Evolutionary conservation across 2,329 filamentous ascomycete species (phyloP).

Genomic region (Pochonia chlamydosporia): DNA sequence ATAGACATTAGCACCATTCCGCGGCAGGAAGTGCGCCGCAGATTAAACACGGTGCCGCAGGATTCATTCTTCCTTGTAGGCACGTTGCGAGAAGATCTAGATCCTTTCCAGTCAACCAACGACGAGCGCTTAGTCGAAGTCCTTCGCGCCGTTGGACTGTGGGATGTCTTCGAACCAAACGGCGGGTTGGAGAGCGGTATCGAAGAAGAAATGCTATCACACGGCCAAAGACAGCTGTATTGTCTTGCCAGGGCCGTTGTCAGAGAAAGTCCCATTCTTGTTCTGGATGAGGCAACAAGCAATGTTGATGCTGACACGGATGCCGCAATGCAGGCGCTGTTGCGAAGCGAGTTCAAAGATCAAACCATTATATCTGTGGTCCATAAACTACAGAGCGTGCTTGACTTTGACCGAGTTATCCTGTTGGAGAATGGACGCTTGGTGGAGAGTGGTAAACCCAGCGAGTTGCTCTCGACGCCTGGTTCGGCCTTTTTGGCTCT

Average conservation of each 20-base stretch:
- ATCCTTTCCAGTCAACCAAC: slow-evolving; percentile 35
- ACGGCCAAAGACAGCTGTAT: slow-evolving; percentile 40
- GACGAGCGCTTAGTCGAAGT: slow-evolving; percentile 29
- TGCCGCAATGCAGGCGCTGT: slow-evolving; percentile 24
- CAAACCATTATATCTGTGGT: slow-evolving; percentile 46
- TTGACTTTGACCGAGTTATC: slow-evolving; percentile 38
- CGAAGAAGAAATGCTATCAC: slow-evolving; percentile 24
- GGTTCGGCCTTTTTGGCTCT: neutral
- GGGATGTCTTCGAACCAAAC: slow-evolving; percentile 28
- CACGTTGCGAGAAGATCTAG: slow-evolving; percentile 42
- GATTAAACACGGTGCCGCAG: slow-evolving; percentile 42
- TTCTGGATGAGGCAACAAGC: slow-evolving; percentile 32
- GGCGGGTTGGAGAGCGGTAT: slow-evolving; percentile 32
- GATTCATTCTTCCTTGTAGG: slow-evolving; percentile 45
- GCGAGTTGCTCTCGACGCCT: slow-evolving; percentile 1
- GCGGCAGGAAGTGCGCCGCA: slow-evolving; percentile 15
- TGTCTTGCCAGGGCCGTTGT: slow-evolving; percentile 32
- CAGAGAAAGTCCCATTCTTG: slow-evolving; percentile 24
- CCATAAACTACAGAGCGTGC: slow-evolving; percentile 26
- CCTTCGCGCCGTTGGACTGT: slow-evolving; percentile 38
- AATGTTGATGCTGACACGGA: slow-evolving; percentile 25
- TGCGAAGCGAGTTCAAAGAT: slow-evolving; percentile 24
- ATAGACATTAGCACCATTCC: slow-evolving; percentile 25
- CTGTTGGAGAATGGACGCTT: slow-evolving; percentile 44
- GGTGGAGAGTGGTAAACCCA: slow-evolving; percentile 9